phyloP scores from a whole-genome alignment of 2,329 filamentous ascomycete species.

The Xylaria sp. region DNA sequence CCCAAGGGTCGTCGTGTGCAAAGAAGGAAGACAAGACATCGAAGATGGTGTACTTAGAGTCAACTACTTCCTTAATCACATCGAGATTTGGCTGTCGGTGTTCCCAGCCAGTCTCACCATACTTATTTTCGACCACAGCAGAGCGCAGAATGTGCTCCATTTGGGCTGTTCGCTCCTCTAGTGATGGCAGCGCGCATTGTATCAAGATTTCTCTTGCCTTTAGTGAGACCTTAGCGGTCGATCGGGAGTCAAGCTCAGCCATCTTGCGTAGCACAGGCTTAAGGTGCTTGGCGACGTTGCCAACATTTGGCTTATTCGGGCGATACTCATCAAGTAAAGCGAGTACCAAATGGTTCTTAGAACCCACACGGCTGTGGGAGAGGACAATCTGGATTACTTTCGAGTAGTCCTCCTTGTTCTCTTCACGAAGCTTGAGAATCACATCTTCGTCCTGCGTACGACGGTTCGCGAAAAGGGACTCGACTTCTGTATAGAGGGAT shows the following conservation, averaged over 20 bases:
- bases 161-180: slow-evolving; percentile 93
- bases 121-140: slow-evolving; percentile 94
- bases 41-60: slow-evolving; percentile 98
- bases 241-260: slow-evolving; percentile 87
- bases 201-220: slow-evolving; percentile 98
- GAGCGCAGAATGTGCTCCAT: slow-evolving; percentile 99
- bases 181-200: slow-evolving; percentile 92
- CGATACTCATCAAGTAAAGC: slow-evolving; percentile 94
- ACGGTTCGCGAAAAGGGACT: slow-evolving; percentile 87
- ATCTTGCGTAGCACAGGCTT: slow-evolving; percentile 84
- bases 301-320: slow-evolving; percentile 90
- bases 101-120: slow-evolving; percentile 96
- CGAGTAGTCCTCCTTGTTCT: slow-evolving; percentile 91
- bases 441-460: slow-evolving; percentile 92
- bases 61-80: slow-evolving; percentile 95
- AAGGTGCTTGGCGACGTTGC: slow-evolving; percentile 89
- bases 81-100: slow-evolving; percentile 92
- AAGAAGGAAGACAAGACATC: slow-evolving; percentile 97
- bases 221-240: slow-evolving; percentile 92
- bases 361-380: slow-evolving; percentile 89
- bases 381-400: slow-evolving; percentile 90
- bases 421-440: slow-evolving; percentile 90
- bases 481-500: slow-evolving; percentile 82
- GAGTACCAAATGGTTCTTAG: slow-evolving; percentile 93
- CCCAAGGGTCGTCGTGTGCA: slow-evolving; percentile 91